These are phyloP conservation scores for Acidiella bohemica DNA, from an alignment of 495 filamentous ascomycete species.

Conservation along the genomic window DNA sequence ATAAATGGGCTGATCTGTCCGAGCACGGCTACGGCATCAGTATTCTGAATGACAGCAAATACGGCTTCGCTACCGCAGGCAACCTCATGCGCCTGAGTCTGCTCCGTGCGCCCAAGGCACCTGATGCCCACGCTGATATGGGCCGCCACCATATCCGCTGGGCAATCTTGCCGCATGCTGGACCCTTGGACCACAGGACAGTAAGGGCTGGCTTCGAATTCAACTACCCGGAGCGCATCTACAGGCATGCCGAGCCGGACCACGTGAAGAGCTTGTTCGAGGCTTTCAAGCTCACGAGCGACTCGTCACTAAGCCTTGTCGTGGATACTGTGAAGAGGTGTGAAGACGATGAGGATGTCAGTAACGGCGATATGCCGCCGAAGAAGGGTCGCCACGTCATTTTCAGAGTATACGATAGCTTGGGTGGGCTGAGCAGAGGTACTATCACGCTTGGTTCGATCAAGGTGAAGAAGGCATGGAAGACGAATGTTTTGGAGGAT, in stretches of 20 bases:
- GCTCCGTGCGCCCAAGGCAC: slow-evolving; percentile 85
- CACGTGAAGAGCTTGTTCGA: slow-evolving; percentile 20
- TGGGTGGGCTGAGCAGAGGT: slow-evolving; percentile 69
- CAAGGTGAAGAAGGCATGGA: slow-evolving; percentile 60
- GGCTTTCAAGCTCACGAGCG: slow-evolving; percentile 19
- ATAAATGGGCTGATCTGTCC: slow-evolving; percentile 93
- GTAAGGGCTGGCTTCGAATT: slow-evolving; percentile 79
- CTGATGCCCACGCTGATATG: slow-evolving; percentile 95
- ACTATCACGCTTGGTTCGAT: slow-evolving; percentile 47
- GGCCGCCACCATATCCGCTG: slow-evolving; percentile 74
- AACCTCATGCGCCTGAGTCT: slow-evolving; percentile 84
- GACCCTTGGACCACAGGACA: slow-evolving; percentile 53
- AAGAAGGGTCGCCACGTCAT: slow-evolving; percentile 67
- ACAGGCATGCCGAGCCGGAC: slow-evolving; percentile 4
- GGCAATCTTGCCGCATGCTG: slow-evolving; percentile 77
- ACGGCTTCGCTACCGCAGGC: slow-evolving; percentile 88
- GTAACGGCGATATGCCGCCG: slow-evolving; percentile 45
- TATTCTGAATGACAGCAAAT: slow-evolving; percentile 91
- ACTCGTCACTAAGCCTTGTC: slow-evolving; percentile 41
- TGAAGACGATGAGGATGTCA: slow-evolving; percentile 85
- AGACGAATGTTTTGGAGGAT: slow-evolving; percentile 68
- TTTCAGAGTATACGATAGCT: slow-evolving; percentile 72
- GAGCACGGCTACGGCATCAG: slow-evolving; percentile 86
- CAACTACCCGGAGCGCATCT: slow-evolving; percentile 55
- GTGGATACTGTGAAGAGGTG: slow-evolving; percentile 82